A percentile compares a stretch with the other conserved stretches of the same genome.
Conservation (phyloP, 805 yeast genomes). For the Komagataella ulmi region DNA sequence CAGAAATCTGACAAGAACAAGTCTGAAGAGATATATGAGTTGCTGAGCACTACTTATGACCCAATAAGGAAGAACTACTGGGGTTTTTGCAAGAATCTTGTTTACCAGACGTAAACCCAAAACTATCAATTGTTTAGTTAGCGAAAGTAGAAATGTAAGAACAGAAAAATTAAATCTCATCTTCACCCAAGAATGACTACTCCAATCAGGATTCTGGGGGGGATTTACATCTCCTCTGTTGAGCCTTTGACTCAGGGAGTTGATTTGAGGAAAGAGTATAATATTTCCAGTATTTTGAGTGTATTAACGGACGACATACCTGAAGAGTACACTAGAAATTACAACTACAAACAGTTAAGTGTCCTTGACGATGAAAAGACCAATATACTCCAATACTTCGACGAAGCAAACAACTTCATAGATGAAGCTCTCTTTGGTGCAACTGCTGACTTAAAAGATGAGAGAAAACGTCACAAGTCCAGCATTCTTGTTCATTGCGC, state of each 20-base stretch:
- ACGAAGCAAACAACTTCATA: constrained; percentile 53
- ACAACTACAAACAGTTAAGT: constrained; percentile 44
- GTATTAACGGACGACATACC: constrained; percentile 55
- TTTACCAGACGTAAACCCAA: not conserved
- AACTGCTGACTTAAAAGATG: constrained; percentile 7
- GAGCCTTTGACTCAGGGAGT: constrained; percentile 44
- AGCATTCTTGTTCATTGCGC: constrained; percentile 39
- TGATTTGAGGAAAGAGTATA: constrained; percentile 34
- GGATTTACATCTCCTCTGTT: constrained; percentile 63
- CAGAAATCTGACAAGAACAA: constrained; percentile 14
- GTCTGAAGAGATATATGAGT: constrained; percentile 31
- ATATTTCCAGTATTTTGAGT: constrained; percentile 64
- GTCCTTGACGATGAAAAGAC: constrained; percentile 62
- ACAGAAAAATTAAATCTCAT: not conserved
- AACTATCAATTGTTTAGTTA: not conserved
- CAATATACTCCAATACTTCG: constrained; percentile 50
- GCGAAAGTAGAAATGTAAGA: not conserved
- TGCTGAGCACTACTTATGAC: constrained; percentile 28
- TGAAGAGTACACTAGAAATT: constrained; percentile 22
- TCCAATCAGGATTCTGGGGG: constrained; percentile 59
- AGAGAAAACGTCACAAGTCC: constrained; percentile 23
- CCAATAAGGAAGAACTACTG: constrained; percentile 18
- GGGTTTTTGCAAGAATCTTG: constrained; percentile 9
- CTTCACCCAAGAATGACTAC: constrained; percentile 4
- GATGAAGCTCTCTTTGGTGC: constrained; percentile 43